Percentiles rank a stretch among this genome's conserved stretches.
Evolutionary conservation across 1,284 basidiomycete species (phyloP).

Genomic region (Omphalotus olearius): DNA sequence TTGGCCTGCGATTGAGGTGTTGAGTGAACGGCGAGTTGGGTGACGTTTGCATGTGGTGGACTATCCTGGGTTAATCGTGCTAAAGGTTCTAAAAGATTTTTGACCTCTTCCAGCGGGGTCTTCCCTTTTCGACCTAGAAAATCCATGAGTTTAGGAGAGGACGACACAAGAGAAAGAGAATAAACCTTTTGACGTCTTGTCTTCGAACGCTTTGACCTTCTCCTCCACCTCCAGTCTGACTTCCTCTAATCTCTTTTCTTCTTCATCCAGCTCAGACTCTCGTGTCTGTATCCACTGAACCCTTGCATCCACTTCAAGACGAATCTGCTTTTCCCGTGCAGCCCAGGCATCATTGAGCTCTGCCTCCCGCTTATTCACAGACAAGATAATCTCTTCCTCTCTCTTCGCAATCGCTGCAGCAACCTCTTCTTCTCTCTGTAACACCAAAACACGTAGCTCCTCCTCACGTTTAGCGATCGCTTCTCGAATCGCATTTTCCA

Average conservation of each 20-base stretch:
- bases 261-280: conserved; percentile 48
- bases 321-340: conserved; percentile 51
- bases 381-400: conserved; percentile 69
- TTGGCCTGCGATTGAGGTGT: conserved; percentile 22
- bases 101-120: conserved; percentile 67
- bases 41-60: conserved; percentile 19
- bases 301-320: conserved; percentile 48
- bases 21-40: conserved; percentile 20
- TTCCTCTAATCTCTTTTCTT: conserved; percentile 45
- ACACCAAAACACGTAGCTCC: conserved; percentile 58
- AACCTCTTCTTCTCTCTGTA: conserved; percentile 67
- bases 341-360: conserved; percentile 66
- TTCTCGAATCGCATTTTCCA: conserved; percentile 53
- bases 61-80: conserved; percentile 27
- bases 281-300: conserved; percentile 47
- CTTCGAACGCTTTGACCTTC: conserved; percentile 39
- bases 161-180: not conserved
- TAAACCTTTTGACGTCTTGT: conserved; percentile 21
- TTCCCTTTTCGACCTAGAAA: conserved; percentile 45
- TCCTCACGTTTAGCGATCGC: conserved; percentile 63
- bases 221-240: conserved; percentile 44
- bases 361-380: conserved; percentile 63
- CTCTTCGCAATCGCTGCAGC: conserved; percentile 56
- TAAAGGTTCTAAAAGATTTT: conserved; percentile 58
- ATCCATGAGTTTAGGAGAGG: not conserved